These are phyloP conservation scores for Zymoseptoria brevis DNA, from an alignment of 2,329 filamentous ascomycete species.

Conservation along the genomic window DNA sequence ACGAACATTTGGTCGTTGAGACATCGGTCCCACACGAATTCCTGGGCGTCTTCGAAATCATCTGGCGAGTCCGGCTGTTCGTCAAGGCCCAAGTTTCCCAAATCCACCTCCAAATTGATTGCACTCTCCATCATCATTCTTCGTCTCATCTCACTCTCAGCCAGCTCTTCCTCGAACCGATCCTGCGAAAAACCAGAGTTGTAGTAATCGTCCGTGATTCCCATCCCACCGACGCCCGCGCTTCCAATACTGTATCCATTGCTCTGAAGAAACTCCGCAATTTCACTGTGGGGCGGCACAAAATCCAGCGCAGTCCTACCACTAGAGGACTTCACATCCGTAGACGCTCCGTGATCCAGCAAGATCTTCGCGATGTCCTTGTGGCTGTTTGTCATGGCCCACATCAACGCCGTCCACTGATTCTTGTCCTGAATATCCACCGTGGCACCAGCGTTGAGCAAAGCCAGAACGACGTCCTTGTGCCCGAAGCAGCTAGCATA, in stretches of 20 bases:
- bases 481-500: slow-evolving; percentile 98
- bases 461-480: slow-evolving; percentile 72
- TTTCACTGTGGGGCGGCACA: slow-evolving; percentile 87
- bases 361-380: slow-evolving; percentile 91
- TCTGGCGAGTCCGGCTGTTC: slow-evolving; percentile 86
- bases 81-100: slow-evolving; percentile 91
- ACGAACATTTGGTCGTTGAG: slow-evolving; percentile 99
- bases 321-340: slow-evolving; percentile 88
- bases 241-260: slow-evolving; percentile 86
- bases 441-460: slow-evolving; percentile 77
- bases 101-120: slow-evolving; percentile 88
- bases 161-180: slow-evolving; percentile 92
- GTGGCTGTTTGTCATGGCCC: slow-evolving; percentile 98
- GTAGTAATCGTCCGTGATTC: slow-evolving; percentile 81
- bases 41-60: slow-evolving; percentile 81
- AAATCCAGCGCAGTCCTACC: slow-evolving; percentile 95
- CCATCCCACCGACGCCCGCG: slow-evolving; percentile 60
- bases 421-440: slow-evolving; percentile 94
- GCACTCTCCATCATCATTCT: slow-evolving; percentile 99
- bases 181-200: slow-evolving; percentile 86
- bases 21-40: slow-evolving; percentile 93
- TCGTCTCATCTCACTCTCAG: slow-evolving; percentile 88
- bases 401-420: slow-evolving; percentile 97
- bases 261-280: slow-evolving; percentile 89
- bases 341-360: slow-evolving; percentile 88